Evolutionary conservation across 169 alveolate species (phyloP).

Genomic region (Cryptosporidium ryanae): DNA sequence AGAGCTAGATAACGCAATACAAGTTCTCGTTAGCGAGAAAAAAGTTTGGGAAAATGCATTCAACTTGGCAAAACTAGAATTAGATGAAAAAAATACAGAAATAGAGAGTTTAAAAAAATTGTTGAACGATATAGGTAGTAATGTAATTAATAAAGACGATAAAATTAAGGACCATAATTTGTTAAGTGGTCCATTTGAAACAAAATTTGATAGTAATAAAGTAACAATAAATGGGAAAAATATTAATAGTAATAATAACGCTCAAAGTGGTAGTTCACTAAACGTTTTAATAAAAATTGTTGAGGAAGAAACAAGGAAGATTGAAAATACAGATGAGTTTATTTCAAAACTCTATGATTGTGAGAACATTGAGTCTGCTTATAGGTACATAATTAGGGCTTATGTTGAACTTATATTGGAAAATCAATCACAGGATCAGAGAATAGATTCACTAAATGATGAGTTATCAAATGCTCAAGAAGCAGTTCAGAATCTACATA

Average conservation of each 20-base stretch:
- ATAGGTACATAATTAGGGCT: conserved; percentile 1
- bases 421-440: conserved; percentile 19
- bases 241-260: background rate
- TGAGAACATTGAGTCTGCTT: conserved; percentile 19
- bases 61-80: conserved; percentile 46
- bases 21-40: conserved; percentile 37
- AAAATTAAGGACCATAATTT: background rate
- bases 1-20: conserved; percentile 59
- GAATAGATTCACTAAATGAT: conserved; percentile 51
- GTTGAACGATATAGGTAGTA: background rate
- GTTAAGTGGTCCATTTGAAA: conserved; percentile 41
- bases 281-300: conserved; percentile 31
- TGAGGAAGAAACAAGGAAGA: conserved; percentile 5
- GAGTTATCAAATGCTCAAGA: conserved; percentile 56
- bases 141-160: background rate
- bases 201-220: conserved; percentile 15
- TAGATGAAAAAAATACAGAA: conserved; percentile 34
- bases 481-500: conserved; percentile 64
- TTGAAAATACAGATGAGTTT: conserved; percentile 10
- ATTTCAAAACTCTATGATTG: conserved; percentile 7
- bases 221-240: conserved; percentile 3
- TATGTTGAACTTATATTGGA: conserved; percentile 25
- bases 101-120: conserved; percentile 24
- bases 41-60: conserved; percentile 68
- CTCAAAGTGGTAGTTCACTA: background rate